A percentile compares a stretch with the other conserved stretches of the same genome.
phyloP scores from a whole-genome alignment of 495 filamentous ascomycete species.

The Neurospora cerealis region DNA sequence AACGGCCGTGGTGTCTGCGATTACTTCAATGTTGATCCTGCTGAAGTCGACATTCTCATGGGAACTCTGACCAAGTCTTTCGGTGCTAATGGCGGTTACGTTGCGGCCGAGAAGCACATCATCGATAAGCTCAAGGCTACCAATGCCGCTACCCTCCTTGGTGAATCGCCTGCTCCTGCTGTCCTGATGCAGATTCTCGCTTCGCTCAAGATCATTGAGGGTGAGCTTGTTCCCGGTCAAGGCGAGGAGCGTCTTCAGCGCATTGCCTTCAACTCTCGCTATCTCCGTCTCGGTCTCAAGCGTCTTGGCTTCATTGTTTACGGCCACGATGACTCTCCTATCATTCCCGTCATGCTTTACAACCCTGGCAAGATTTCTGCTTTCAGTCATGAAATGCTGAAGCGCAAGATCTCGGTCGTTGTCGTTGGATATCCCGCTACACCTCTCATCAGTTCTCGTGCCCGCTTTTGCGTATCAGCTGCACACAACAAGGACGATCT shows the following conservation, averaged over 20 bases:
- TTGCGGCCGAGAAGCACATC: conserved; percentile 81
- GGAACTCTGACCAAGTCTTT: conserved; percentile 97
- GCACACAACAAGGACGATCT: conserved; percentile 97
- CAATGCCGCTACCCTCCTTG: conserved; percentile 79
- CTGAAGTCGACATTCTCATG: conserved; percentile 92
- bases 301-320: conserved; percentile 94
- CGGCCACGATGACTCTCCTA: conserved; percentile 94
- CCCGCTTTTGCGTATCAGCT: conserved; percentile 89
- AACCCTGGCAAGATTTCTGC: conserved; percentile 96
- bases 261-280: conserved; percentile 96
- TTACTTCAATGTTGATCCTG: conserved; percentile 83
- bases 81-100: conserved; percentile 93
- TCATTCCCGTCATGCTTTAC: conserved; percentile 88
- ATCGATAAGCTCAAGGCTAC: conserved; percentile 81
- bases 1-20: conserved; percentile 88
- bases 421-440: conserved; percentile 97
- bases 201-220: conserved; percentile 76
- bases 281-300: conserved; percentile 92
- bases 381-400: conserved; percentile 96
- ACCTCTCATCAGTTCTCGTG: conserved; percentile 88
- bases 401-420: conserved; percentile 95
- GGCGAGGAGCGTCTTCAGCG: conserved; percentile 93
- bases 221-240: conserved; percentile 80
- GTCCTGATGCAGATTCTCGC: conserved; percentile 82
- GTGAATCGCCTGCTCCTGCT: conserved; percentile 78